Evolutionary conservation across 2,329 filamentous ascomycete genomes (phyloP).

Genomic region (Ophiostoma montium): DNA sequence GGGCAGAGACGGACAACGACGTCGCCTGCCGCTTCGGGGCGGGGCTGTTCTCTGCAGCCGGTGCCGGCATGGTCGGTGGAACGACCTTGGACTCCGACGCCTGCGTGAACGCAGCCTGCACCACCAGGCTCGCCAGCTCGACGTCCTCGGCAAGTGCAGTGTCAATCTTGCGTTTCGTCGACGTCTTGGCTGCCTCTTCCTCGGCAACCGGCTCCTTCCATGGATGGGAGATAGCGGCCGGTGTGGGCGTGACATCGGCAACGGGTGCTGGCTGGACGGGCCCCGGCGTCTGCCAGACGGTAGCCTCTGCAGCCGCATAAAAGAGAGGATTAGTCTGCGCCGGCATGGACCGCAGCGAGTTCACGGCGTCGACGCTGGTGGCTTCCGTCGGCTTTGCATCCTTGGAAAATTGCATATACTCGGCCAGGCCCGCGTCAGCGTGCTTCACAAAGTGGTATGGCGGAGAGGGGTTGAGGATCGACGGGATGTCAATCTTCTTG

Average conservation of each 20-base stretch:
- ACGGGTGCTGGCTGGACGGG: background rate
- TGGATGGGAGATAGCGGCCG: background rate
- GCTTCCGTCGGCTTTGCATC: background rate
- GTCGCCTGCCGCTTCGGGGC: slow-evolving; percentile 11
- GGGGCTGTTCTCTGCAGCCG: background rate
- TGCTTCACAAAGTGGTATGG: background rate
- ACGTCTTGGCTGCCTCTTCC: background rate
- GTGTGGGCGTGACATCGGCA: background rate
- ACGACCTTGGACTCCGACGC: background rate
- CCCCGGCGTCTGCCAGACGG: background rate
- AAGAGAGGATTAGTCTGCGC: background rate
- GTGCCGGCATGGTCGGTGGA: background rate
- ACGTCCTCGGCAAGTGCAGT: slow-evolving; percentile 14
- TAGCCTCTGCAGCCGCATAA: background rate
- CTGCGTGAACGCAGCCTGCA: background rate
- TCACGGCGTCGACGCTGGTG: too few species aligned
- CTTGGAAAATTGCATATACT: too few species aligned
- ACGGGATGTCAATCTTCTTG: slow-evolving; percentile 11
- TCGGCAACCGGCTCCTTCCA: background rate
- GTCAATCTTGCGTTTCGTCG: slow-evolving; percentile 21
- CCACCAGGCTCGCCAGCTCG: background rate
- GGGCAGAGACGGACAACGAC: background rate
- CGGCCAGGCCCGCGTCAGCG: background rate
- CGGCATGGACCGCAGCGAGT: background rate
- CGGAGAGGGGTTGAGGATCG: slow-evolving; percentile 12